Evolutionary conservation across 1,284 basidiomycete genomes (phyloP).

Genomic region (Microbotryomycetes sp.): DNA sequence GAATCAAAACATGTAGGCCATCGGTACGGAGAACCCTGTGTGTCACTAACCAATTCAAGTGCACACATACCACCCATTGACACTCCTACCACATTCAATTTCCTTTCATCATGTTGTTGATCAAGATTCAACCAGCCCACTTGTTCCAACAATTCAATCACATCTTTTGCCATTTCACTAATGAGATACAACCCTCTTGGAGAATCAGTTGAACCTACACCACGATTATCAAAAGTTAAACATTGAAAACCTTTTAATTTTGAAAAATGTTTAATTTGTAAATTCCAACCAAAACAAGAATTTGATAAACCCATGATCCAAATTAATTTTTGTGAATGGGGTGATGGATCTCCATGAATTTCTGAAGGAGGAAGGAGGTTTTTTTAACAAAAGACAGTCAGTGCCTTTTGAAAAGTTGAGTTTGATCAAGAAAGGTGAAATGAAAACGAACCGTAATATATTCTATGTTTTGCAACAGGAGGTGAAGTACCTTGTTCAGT

Average conservation of each 20-base stretch:
- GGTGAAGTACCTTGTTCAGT: no score
- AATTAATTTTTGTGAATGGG: conserved; percentile 14
- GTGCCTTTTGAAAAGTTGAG: no score
- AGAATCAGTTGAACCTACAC: conserved; percentile 68
- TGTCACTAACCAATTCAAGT: conserved; percentile 39
- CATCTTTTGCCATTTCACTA: conserved; percentile 55
- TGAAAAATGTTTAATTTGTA: conserved; percentile 42
- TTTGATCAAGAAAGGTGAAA: no score
- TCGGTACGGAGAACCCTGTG: no score
- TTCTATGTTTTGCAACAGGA: conserved; percentile 8
- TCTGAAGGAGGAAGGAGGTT: conserved; percentile 11
- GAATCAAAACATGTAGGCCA: no score
- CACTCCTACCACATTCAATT: conserved; percentile 67
- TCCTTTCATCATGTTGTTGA: conserved; percentile 36
- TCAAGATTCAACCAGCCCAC: conserved; percentile 60
- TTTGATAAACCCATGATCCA: conserved; percentile 43
- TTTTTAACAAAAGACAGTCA: not conserved
- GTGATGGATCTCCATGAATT: conserved; percentile 26
- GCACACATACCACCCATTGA: conserved; percentile 61
- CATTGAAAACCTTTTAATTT: conserved; percentile 48
- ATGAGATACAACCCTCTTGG: conserved; percentile 46
- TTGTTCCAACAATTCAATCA: conserved; percentile 60
- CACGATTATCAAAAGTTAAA: conserved; percentile 80
- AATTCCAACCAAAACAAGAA: conserved; percentile 42
- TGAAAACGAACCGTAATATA: conserved; percentile 30